These are phyloP conservation scores for Orychophragmus violaceus DNA, from an alignment of 345 rosid species.

Conservation along the genomic window DNA sequence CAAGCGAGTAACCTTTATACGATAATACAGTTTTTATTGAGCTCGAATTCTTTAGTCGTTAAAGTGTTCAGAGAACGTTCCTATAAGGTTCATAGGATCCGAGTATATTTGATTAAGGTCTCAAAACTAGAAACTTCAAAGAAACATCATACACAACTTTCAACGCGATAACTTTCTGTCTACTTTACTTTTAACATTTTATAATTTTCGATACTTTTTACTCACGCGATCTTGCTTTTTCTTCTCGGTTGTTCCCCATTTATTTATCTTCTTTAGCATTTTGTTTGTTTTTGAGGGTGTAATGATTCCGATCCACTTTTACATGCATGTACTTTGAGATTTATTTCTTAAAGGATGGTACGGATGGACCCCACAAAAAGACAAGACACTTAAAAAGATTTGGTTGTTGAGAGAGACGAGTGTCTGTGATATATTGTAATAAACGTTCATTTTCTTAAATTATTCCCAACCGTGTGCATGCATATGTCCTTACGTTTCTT, in stretches of 20 bases:
- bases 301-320: constrained; percentile 28
- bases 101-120: neutral
- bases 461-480: constrained; percentile 35
- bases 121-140: constrained; percentile 3
- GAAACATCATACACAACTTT: constrained; percentile 20
- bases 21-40: neutral
- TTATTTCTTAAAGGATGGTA: constrained; percentile 2
- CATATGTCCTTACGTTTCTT: constrained; percentile 27
- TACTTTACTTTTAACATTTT: constrained; percentile 7
- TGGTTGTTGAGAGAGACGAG: constrained; percentile 24
- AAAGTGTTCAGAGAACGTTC: neutral
- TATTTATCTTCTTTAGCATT: neutral
- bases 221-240: constrained; percentile 16
- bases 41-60: neutral
- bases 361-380: constrained; percentile 28
- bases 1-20: neutral
- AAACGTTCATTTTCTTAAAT: constrained; percentile 13
- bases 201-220: neutral
- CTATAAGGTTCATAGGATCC: neutral
- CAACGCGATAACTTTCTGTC: neutral
- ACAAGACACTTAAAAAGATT: constrained; percentile 21
- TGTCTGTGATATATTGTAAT: neutral
- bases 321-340: constrained; percentile 27
- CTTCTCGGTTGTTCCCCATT: neutral
- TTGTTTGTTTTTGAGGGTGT: constrained; percentile 11